Evolutionary conservation across 257 asterid genomes (phyloP).

Genomic region (Przewalskia tangutica): DNA sequence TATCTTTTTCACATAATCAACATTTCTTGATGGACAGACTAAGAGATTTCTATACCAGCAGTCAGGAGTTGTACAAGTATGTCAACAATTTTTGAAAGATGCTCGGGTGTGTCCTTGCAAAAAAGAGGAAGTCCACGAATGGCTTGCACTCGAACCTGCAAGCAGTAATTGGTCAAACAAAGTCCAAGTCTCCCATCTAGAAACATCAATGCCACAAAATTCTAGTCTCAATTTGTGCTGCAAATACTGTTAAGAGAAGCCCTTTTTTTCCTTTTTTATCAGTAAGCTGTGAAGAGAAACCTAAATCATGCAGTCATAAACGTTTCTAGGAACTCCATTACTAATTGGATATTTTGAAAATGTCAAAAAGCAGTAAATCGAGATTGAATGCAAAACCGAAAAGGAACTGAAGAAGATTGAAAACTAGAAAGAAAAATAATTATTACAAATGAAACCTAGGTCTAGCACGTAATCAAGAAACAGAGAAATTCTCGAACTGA

Average conservation of each 20-base stretch:
- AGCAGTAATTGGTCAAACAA: background rate
- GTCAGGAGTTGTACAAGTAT: conserved; percentile 94
- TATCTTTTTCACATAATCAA: background rate
- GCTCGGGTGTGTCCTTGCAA: conserved; percentile 96
- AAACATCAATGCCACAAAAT: background rate
- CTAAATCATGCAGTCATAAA: background rate
- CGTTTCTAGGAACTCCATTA: background rate
- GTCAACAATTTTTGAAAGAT: conserved; percentile 86
- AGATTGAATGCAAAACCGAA: background rate
- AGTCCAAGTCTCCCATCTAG: conserved; percentile 1
- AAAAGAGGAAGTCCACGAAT: conserved; percentile 94
- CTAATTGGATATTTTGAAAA: background rate
- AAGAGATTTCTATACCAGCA: conserved; percentile 50
- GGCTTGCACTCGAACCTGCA: conserved; percentile 88
- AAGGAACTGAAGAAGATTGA: background rate
- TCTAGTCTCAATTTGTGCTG: background rate
- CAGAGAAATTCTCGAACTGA: background rate
- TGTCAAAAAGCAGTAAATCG: background rate
- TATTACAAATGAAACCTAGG: background rate
- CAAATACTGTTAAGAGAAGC: background rate
- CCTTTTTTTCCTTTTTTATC: background rate
- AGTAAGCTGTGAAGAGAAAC: background rate
- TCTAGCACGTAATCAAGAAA: background rate
- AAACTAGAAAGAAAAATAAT: background rate
- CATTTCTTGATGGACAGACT: background rate